A percentile compares a stretch with the other conserved stretches of the same genome.
phyloP scores from a whole-genome alignment of 108 stramenopile genomes.

The Nitzschia palea region DNA sequence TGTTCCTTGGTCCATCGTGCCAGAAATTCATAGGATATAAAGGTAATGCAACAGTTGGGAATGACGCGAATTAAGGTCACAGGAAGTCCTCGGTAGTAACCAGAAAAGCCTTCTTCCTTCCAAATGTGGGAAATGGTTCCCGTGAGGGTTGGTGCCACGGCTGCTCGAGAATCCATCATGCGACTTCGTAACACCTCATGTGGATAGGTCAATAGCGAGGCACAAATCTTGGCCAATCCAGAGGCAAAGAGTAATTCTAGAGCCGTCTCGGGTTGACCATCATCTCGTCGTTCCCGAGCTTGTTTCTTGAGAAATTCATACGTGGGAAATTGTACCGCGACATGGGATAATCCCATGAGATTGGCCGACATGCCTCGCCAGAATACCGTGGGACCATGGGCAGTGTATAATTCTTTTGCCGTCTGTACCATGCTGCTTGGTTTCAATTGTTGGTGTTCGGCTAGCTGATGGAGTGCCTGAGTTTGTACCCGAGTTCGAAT shows the following conservation, averaged over 20 bases:
- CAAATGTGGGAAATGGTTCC: constrained; percentile 54
- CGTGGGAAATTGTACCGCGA: constrained; percentile 90
- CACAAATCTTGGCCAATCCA: constrained; percentile 79
- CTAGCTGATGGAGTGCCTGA: constrained; percentile 77
- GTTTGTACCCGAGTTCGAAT: constrained; percentile 89
- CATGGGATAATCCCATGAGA: constrained; percentile 86
- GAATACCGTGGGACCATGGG: constrained; percentile 71
- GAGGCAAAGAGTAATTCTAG: constrained; percentile 75
- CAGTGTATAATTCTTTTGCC: constrained; percentile 43
- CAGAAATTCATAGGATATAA: constrained; percentile 84
- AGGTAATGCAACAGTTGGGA: constrained; percentile 89
- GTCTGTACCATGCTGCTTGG: constrained; percentile 51
- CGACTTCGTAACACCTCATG: constrained; percentile 89
- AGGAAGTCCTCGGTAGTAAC: constrained; percentile 79
- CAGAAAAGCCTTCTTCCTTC: constrained; percentile 64
- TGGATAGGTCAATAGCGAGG: constrained; percentile 83
- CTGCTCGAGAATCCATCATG: constrained; percentile 82
- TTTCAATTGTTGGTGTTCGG: constrained; percentile 4
- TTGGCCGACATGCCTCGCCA: constrained; percentile 91
- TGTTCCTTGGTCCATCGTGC: constrained; percentile 61
- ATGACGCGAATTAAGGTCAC: constrained; percentile 81
- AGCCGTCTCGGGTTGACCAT: constrained; percentile 45
- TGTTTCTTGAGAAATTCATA: constrained; percentile 82
- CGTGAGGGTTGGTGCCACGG: constrained; percentile 35
- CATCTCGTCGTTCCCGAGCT: constrained; percentile 46